Percentiles rank a stretch among this genome's conserved stretches.
These are phyloP conservation scores for Colletotrichum tropicale DNA, from an alignment of 2,329 filamentous ascomycete genomes.

Conservation along the genomic window DNA sequence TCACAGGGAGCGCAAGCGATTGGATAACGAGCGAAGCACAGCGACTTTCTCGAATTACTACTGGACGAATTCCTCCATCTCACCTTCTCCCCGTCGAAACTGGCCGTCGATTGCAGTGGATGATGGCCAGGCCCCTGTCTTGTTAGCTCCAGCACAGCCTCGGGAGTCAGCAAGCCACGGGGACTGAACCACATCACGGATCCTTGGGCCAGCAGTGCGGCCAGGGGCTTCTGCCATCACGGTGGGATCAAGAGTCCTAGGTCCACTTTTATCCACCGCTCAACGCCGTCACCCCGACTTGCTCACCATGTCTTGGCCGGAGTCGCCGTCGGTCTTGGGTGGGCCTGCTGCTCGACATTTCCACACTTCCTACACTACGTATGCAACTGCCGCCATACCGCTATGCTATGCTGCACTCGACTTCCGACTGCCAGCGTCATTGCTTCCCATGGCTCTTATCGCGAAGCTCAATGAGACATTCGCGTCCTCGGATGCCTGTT, in stretches of 20 bases:
- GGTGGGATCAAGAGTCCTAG: conserved; percentile 5
- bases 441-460: neutral
- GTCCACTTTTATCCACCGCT: conserved; percentile 14
- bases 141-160: conserved; percentile 19
- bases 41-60: neutral
- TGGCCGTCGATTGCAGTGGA: neutral
- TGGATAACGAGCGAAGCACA: conserved; percentile 18
- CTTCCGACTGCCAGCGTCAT: neutral
- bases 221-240: neutral
- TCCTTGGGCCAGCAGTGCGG: neutral
- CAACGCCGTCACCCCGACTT: conserved; percentile 15
- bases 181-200: conserved; percentile 18
- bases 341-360: conserved; percentile 2
- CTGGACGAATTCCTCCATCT: neutral
- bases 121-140: conserved; percentile 3
- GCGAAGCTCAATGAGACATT: neutral
- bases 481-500: conserved; percentile 2
- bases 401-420: neutral
- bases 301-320: conserved; percentile 13
- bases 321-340: conserved; percentile 20
- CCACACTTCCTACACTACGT: neutral
- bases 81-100: neutral
- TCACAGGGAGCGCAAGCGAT: conserved; percentile 20
- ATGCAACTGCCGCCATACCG: conserved; percentile 12
- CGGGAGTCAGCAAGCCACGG: conserved; percentile 19